phyloP scores from a whole-genome alignment of 169 alveolate species.

The Babesia ovata region DNA sequence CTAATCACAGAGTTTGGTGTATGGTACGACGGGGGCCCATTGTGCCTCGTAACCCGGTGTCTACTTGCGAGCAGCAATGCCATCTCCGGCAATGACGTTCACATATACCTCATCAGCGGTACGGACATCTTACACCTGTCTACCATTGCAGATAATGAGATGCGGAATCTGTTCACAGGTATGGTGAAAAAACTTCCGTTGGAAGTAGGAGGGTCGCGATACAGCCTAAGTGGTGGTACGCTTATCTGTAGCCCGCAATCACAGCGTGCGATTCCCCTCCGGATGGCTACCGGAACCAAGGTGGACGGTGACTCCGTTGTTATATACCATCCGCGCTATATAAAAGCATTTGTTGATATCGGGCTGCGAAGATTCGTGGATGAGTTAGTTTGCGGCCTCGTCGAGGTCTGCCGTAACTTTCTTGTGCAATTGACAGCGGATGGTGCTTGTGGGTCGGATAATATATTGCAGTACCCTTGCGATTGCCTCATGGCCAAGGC shows the following conservation, averaged over 20 bases:
- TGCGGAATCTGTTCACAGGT: background rate
- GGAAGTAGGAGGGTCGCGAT: slow-evolving; percentile 1
- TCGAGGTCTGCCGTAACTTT: slow-evolving; percentile 30
- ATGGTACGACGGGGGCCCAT: slow-evolving; percentile 35
- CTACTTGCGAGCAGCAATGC: slow-evolving; percentile 14
- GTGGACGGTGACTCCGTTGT: background rate
- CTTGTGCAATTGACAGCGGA: slow-evolving; percentile 11
- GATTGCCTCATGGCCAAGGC: slow-evolving; percentile 53
- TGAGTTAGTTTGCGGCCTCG: slow-evolving; percentile 35
- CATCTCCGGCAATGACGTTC: background rate
- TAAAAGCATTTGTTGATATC: slow-evolving; percentile 29
- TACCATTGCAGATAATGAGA: background rate
- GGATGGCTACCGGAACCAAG: slow-evolving; percentile 2
- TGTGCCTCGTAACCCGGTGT: slow-evolving; percentile 14
- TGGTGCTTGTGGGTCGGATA: background rate
- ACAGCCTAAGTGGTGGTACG: slow-evolving; percentile 1
- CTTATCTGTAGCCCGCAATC: slow-evolving; percentile 9
- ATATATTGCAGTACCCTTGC: slow-evolving; percentile 2
- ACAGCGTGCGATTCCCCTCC: background rate
- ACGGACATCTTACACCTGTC: slow-evolving; percentile 7
- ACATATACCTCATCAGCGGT: slow-evolving; percentile 24
- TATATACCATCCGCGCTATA: slow-evolving; percentile 50
- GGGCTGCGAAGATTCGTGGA: slow-evolving; percentile 52
- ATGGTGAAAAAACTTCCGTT: background rate
- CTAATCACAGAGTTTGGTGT: slow-evolving; percentile 2